Evolutionary conservation across 305 asterid genomes (phyloP).

Genomic region (Solanum hybrid): DNA sequence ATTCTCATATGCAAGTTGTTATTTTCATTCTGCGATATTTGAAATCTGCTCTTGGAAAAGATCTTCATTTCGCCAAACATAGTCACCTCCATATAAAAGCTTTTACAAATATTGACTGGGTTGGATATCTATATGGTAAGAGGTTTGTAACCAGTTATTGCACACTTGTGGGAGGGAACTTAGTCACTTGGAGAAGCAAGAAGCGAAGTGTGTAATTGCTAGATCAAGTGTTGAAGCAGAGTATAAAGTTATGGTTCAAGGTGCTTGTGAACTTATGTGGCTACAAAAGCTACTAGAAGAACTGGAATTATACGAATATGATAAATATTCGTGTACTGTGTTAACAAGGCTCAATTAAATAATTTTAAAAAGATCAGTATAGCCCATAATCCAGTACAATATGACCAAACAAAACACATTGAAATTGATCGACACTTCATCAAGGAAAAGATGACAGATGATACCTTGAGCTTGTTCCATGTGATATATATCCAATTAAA

Average conservation of each 20-base stretch:
- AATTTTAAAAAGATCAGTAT: too few relatives aligned
- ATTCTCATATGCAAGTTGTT: background rate
- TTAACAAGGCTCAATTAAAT: too few relatives aligned
- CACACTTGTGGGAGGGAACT: background rate
- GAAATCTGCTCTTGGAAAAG: background rate
- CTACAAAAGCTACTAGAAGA: background rate
- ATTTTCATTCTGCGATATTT: background rate
- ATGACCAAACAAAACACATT: background rate
- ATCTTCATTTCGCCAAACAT: too few relatives aligned
- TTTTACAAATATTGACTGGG: background rate
- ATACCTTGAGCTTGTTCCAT: too few relatives aligned
- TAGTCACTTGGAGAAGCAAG: background rate
- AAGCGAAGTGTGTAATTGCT: background rate
- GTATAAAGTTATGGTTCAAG: too few relatives aligned
- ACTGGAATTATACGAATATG: background rate
- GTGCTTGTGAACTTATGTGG: background rate
- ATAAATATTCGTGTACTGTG: too few relatives aligned
- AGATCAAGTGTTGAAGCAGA: background rate
- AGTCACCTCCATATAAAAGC: background rate
- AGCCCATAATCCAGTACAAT: background rate
- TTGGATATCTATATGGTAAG: background rate
- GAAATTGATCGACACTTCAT: background rate
- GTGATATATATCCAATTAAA: background rate
- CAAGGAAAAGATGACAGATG: background rate
- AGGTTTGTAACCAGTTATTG: background rate